Evolutionary conservation across 345 rosid species (phyloP).

Genomic region (Salix purpurea): DNA sequence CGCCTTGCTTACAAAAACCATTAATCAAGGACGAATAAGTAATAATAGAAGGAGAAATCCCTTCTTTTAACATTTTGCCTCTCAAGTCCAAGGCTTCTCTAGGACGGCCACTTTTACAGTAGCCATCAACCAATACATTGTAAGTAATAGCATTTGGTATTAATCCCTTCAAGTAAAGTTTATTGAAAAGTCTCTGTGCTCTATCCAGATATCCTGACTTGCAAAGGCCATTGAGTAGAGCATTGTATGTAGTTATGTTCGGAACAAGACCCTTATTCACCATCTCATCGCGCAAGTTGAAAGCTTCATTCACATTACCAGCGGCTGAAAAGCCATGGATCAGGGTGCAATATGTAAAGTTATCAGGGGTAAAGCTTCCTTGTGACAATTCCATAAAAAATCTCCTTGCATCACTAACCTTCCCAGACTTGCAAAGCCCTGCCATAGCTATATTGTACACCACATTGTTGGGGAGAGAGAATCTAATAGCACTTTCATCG

Average conservation of each 20-base stretch:
- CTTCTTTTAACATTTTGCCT: slow-evolving; percentile 46
- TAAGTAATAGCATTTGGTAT: slow-evolving; percentile 52
- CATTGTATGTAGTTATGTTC: slow-evolving; percentile 59
- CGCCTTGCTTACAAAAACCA: slow-evolving; percentile 37
- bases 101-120: slow-evolving; percentile 40
- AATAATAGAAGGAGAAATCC: slow-evolving; percentile 34
- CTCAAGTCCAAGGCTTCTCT: slow-evolving; percentile 47
- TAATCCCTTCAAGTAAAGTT: slow-evolving; percentile 51
- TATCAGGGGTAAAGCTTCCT: slow-evolving; percentile 52
- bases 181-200: slow-evolving; percentile 53
- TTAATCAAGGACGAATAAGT: slow-evolving; percentile 35
- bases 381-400: slow-evolving; percentile 44
- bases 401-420: slow-evolving; percentile 50
- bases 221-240: slow-evolving; percentile 60
- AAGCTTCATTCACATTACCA: slow-evolving; percentile 63
- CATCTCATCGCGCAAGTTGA: slow-evolving; percentile 67
- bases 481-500: slow-evolving; percentile 33
- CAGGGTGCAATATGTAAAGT: slow-evolving; percentile 54
- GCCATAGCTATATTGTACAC: slow-evolving; percentile 62
- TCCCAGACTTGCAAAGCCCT: slow-evolving; percentile 70
- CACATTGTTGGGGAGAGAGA: slow-evolving; percentile 48
- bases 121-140: slow-evolving; percentile 47
- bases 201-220: slow-evolving; percentile 50
- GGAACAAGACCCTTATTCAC: slow-evolving; percentile 47
- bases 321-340: slow-evolving; percentile 56